Base-by-base conservation (phyloP, 2,329 filamentous ascomycete species). In the Truncatella angustata region DNA sequence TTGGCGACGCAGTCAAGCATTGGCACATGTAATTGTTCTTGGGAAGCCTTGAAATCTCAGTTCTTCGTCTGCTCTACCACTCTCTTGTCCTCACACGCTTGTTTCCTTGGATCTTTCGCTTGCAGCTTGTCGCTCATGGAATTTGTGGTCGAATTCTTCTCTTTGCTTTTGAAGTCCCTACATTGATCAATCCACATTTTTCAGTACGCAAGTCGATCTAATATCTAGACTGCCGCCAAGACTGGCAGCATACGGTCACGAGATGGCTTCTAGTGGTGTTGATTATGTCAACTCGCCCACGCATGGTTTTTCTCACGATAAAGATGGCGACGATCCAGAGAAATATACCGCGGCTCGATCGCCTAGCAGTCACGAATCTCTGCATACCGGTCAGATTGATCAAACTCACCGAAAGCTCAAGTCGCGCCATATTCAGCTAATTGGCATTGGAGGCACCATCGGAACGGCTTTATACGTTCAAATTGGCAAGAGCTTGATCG, bases 361-460 rank as follows among this genome's bases (percentile, higher is more conserved):
- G 35, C 21, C 53, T 32, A 26, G 54, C 49, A 24, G 56, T 51
- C 49, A 36, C 26, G 42, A 39, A 21, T 46, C 34, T 12, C 10
- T 37, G 12, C 40, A 23, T 7, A 51, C 59, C n/a, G 52, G 52
- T n/a, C 57, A 58, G 11, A 49, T 56, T 42, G 74, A 78, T 53
- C 61, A 72, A 7, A 81, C 78, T 1, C 76, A 81, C 47, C 75
- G 80, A 43, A 75, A 67, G 53, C 74, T 83, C 55, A 82, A 81
- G 63, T 68, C 77, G 20, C 75, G 80, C 1, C 79, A 83, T 57
- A 81, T 84, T 42, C 80, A 84, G 60, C 69, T 83, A 28, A 82
- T 82, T 60, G 82, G 79, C 28, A 86, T 86, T 52, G 84, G 83
- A 35, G 84, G 82, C 0, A 85, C 82, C 5, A 85, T 86, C 55